Evolutionary conservation across 148 eudicot species (phyloP).

Genomic region (Heliamphora exappendiculata): DNA sequence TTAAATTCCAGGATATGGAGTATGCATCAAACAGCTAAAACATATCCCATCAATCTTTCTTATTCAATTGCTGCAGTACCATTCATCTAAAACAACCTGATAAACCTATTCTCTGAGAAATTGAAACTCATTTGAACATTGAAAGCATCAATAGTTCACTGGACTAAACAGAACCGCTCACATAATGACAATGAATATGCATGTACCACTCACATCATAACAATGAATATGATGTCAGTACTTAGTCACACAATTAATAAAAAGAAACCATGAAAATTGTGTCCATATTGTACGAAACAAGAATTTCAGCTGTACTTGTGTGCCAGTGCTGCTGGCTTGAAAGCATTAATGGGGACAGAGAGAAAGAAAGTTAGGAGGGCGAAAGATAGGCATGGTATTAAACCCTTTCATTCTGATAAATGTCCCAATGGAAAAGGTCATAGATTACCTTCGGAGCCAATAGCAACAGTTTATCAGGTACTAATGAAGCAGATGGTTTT

Average conservation of each 20-base stretch:
- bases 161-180: background rate
- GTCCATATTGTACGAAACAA: background rate
- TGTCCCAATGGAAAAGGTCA: background rate
- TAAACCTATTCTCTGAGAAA: background rate
- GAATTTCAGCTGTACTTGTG: background rate
- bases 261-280: background rate
- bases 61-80: background rate
- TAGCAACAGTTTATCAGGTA: conserved; percentile 68
- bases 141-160: background rate
- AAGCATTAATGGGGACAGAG: conserved; percentile 1
- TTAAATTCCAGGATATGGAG: background rate
- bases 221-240: background rate
- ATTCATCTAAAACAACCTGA: background rate
- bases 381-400: background rate
- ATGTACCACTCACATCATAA: background rate
- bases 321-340: background rate
- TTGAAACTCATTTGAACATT: conserved; percentile 1
- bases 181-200: background rate
- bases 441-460: conserved; percentile 64
- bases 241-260: background rate
- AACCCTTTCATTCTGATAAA: background rate
- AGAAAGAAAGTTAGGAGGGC: background rate
- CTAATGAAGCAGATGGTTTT: conserved; percentile 53
- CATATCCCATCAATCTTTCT: conserved; percentile 4
- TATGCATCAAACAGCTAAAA: background rate